These are phyloP conservation scores for Leucogyrophana mollusca DNA, from an alignment of 768 basidiomycete species.

Conservation along the genomic window DNA sequence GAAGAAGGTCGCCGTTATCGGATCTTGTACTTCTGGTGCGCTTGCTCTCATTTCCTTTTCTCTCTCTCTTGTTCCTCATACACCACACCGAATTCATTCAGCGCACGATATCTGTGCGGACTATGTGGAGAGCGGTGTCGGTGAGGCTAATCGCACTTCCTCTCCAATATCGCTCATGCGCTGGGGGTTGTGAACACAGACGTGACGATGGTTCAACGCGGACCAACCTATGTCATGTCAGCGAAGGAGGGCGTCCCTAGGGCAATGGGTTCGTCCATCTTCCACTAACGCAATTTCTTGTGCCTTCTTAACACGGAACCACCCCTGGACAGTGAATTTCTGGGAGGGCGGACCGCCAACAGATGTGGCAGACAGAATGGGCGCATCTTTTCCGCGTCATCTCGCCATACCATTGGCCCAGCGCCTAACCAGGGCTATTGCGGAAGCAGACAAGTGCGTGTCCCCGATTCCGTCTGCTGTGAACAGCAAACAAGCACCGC, in stretches of 20 bases:
- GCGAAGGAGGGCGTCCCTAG: constrained; percentile 35
- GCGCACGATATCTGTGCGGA: constrained; percentile 47
- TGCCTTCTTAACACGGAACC: background rate
- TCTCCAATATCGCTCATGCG: background rate
- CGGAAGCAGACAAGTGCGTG: constrained; percentile 47
- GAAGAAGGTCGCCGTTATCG: constrained; percentile 61
- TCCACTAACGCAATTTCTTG: background rate
- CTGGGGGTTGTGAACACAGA: constrained; percentile 38
- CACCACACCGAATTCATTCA: constrained; percentile 39
- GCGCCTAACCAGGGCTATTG: constrained; percentile 38
- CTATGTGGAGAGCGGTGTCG: constrained; percentile 36
- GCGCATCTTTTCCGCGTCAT: constrained; percentile 38
- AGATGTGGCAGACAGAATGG: constrained; percentile 49
- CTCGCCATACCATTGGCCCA: constrained; percentile 26
- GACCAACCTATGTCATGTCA: constrained; percentile 46
- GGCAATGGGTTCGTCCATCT: constrained; percentile 20
- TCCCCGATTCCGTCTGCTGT: background rate
- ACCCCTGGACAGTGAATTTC: constrained; percentile 25
- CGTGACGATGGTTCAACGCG: constrained; percentile 59
- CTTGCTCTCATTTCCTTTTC: constrained; percentile 3
- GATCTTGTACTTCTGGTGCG: constrained; percentile 54
- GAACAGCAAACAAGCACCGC: background rate
- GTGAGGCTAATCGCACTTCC: constrained; percentile 7
- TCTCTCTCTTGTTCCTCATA: constrained; percentile 27
- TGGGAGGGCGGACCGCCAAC: constrained; percentile 40